Percentiles rank a stretch among this genome's conserved stretches.
Evolutionary conservation across 2,329 filamentous ascomycete genomes (phyloP).

Genomic region (Ambrosiella xylebori): DNA sequence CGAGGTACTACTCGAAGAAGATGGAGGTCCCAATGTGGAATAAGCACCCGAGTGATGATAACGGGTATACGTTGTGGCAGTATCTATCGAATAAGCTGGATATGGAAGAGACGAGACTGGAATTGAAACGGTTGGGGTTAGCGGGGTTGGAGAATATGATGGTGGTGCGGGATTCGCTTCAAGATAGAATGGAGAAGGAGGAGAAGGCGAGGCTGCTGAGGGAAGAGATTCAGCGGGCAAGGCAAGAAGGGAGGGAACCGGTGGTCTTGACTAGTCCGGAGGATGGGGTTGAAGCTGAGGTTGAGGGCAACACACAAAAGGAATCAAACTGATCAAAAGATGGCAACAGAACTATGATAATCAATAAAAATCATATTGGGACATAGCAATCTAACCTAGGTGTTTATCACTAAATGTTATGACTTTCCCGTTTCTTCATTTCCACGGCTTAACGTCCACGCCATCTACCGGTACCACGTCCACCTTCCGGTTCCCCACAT

Average conservation of each 20-base stretch:
- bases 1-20: conserved; percentile 11
- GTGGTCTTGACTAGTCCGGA: too few species aligned
- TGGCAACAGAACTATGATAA: too few species aligned
- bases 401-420: not conserved
- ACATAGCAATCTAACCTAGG: not conserved
- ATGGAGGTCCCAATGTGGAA: not conserved
- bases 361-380: not conserved
- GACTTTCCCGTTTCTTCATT: not conserved
- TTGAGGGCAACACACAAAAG: too few species aligned
- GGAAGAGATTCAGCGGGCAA: too few species aligned
- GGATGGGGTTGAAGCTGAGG: too few species aligned
- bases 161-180: conserved; percentile 4
- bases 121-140: too few species aligned
- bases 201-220: not conserved
- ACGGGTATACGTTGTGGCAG: not conserved
- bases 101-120: not conserved
- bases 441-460: conserved; percentile 59
- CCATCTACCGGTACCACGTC: conserved; percentile 60
- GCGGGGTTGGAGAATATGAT: too few species aligned
- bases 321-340: too few species aligned
- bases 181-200: conserved; percentile 1
- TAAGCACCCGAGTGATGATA: not conserved
- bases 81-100: not conserved
- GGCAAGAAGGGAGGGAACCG: too few species aligned
- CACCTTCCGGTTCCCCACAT: conserved; percentile 57